phyloP scores from a whole-genome alignment of 228 moss, liverwort and hornwort species.

The Sphagnum magellanicum region DNA sequence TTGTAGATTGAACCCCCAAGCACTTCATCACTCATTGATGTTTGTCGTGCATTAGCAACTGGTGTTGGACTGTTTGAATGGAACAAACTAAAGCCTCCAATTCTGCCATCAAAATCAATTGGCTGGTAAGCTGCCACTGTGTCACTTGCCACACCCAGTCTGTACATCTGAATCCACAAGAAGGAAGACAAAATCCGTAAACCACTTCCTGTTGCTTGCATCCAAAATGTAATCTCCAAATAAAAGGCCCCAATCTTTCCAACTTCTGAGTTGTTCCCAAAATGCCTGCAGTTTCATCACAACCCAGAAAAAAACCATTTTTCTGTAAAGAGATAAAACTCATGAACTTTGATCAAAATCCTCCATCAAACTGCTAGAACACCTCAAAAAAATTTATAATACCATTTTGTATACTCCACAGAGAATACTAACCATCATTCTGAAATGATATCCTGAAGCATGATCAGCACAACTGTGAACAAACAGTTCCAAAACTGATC shows the following conservation, averaged over 20 bases:
- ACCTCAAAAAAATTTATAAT: no score
- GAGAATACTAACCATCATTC: no score
- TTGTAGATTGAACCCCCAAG: constrained; percentile 86
- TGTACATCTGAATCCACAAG: constrained; percentile 90
- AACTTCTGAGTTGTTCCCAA: constrained; percentile 21
- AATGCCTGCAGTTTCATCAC: constrained; percentile 23
- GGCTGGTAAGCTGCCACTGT: constrained; percentile 42
- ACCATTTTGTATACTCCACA: no score
- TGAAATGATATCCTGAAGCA: no score
- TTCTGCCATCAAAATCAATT: constrained; percentile 57
- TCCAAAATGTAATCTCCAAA: constrained; percentile 70
- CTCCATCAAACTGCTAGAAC: no score
- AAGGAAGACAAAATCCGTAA: constrained; percentile 71
- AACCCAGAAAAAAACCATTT: no score
- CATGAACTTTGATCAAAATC: no score
- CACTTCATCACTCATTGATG: constrained; percentile 45
- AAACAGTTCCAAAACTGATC: no score
- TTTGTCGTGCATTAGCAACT: constrained; percentile 11
- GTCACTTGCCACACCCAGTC: constrained; percentile 56
- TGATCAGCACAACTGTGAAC: no score
- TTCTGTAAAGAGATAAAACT: no score
- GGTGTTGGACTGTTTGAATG: constrained; percentile 25
- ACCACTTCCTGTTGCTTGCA: constrained; percentile 69
- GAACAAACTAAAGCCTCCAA: constrained; percentile 33
- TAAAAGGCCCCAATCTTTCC: constrained; percentile 61